Conservation (phyloP, 2,329 filamentous ascomycete species). For the Monosporascus sp. region DNA sequence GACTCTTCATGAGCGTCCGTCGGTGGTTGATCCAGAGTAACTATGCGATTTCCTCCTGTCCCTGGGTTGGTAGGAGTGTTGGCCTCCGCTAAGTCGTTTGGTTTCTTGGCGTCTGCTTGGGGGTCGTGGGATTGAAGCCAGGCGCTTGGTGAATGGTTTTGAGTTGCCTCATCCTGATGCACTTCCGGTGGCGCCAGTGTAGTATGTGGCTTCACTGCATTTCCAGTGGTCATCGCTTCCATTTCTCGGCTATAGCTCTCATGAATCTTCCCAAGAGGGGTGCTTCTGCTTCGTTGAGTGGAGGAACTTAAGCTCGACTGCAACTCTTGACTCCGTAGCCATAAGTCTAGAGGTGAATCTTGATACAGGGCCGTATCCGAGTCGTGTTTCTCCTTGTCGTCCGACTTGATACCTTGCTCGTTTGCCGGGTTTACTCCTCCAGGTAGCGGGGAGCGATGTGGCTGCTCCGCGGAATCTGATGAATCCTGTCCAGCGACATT, state of each 20-base stretch:
- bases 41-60: background rate
- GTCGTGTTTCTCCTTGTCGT: background rate
- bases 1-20: constrained; percentile 9
- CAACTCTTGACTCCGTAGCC: constrained; percentile 24
- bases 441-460: background rate
- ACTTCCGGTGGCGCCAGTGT: background rate
- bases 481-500: background rate
- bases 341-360: constrained; percentile 24
- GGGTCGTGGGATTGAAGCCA: background rate
- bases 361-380: constrained; percentile 10
- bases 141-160: background rate
- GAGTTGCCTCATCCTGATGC: background rate
- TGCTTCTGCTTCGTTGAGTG: constrained; percentile 14
- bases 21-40: background rate
- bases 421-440: background rate
- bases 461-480: background rate
- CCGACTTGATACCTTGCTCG: background rate
- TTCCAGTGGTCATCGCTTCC: background rate
- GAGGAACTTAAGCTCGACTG: constrained; percentile 14
- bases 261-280: constrained; percentile 4
- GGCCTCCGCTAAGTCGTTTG: background rate
- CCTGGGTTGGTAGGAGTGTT: constrained; percentile 2
- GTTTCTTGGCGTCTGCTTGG: background rate
- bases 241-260: constrained; percentile 2
- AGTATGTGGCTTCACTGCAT: background rate